Conservation (phyloP, 169 alveolate species). For the Cryptosporidium viatorum region DNA sequence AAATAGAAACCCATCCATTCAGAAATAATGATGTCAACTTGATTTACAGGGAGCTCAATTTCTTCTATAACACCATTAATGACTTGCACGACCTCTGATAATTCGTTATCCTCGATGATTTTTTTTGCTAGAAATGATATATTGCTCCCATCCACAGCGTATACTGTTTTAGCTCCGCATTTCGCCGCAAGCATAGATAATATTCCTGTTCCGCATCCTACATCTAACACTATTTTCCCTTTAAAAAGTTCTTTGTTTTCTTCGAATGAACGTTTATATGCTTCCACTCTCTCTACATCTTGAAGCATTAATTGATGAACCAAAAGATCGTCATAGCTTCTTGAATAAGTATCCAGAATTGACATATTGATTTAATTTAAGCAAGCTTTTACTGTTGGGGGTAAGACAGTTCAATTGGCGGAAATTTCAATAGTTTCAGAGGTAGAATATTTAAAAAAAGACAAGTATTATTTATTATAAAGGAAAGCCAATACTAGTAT, state of each 20-base stretch:
- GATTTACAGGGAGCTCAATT: conserved; percentile 77
- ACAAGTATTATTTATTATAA: no score
- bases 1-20: conserved; percentile 92
- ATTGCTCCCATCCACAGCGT: conserved; percentile 85
- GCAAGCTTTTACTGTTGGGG: background rate
- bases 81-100: conserved; percentile 80
- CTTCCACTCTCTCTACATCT: conserved; percentile 77
- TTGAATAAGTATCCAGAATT: conserved; percentile 48
- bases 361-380: background rate
- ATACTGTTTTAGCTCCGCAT: conserved; percentile 88
- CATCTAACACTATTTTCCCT: conserved; percentile 87
- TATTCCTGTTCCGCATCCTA: conserved; percentile 91
- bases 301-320: conserved; percentile 81
- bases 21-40: conserved; percentile 85
- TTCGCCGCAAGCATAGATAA: conserved; percentile 86
- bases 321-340: conserved; percentile 77
- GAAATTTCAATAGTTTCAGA: background rate
- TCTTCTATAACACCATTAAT: conserved; percentile 85
- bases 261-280: conserved; percentile 74
- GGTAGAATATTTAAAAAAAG: background rate
- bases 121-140: conserved; percentile 81
- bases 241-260: conserved; percentile 75
- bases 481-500: background rate
- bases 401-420: background rate
- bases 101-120: conserved; percentile 82